Evolutionary conservation across 176 grass and related monocot genomes (phyloP), one percentile per base, ranked within the genome.

Genomic region (Elaeis guineensis): DNA sequence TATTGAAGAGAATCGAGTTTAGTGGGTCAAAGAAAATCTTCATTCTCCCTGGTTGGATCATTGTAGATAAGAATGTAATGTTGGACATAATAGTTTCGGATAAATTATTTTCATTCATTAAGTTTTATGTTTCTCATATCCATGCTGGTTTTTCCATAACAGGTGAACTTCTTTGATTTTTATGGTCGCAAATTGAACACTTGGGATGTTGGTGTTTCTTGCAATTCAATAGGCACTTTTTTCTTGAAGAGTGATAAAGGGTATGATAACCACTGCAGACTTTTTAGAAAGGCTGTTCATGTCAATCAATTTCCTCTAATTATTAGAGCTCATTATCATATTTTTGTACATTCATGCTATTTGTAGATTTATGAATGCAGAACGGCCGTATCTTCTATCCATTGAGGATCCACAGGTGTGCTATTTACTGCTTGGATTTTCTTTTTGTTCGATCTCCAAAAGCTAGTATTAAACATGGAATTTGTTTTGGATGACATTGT

Each of bases 351-450:
- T 20, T 64, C 18, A 55, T 64, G 22, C 74, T 16, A 20, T 66
- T 71, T 22, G 21, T 78, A 98, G 94, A 71, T 98, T 92, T 81
- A 18, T 75, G 69, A 92, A 92, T 78, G 55, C 51, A 74, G 88
- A 98, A 24, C 80, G 83, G 21, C 78, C 82, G 61, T 65, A 98
- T 81, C 77, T 93, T 64, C 80, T 98, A 59, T 76, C 85, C 5
- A 89, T 98, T 76, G 75, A 98, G 72, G 94, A 98, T 73, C 94
- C 94, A 7, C 86, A 92, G 94, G 94, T 98, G 62, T 81, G 63
- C 51, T 89, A 52, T 57, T 67, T 49, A 24, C 49, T 66, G 53
- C 5, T 50, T 61, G 71, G 21, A 61, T 56, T 1, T 83, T 54
- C 58, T 9, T 44, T 30, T 78, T 63, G 39, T 56, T 59, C 70